Evolutionary conservation across 2,329 filamentous ascomycete genomes (phyloP).

Genomic region (Fusarium mangiferae): DNA sequence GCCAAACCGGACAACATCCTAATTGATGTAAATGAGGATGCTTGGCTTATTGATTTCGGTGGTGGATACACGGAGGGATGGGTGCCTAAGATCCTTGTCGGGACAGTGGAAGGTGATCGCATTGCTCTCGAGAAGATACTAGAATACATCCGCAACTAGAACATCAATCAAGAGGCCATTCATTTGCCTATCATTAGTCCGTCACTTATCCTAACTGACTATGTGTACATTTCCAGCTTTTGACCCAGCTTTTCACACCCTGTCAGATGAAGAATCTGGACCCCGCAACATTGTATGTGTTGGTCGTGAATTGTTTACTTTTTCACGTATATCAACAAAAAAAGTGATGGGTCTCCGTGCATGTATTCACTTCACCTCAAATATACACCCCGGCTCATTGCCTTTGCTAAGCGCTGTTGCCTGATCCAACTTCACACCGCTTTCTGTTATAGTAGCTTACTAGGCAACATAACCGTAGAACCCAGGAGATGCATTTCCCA

Average conservation of each 20-base stretch:
- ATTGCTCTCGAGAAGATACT: background rate
- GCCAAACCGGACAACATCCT: background rate
- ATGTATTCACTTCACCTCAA: background rate
- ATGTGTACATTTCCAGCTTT: background rate
- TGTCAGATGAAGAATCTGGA: background rate
- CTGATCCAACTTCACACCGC: background rate
- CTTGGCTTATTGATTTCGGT: slow-evolving; percentile 7
- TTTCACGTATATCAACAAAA: background rate
- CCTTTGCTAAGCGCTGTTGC: background rate
- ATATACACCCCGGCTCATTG: background rate
- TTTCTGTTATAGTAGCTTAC: background rate
- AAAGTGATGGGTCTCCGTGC: background rate
- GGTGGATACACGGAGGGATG: background rate
- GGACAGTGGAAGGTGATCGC: background rate
- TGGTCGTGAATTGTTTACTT: background rate
- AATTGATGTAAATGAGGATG: background rate
- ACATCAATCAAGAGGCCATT: accelerated
- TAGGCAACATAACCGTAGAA: background rate
- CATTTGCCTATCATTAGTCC: accelerated
- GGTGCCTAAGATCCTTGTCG: background rate
- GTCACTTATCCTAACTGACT: background rate
- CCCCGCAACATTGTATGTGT: background rate
- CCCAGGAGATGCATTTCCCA: no score
- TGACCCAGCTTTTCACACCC: background rate
- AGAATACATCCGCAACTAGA: background rate